These are phyloP conservation scores for Murraya koenigii DNA, from an alignment of 345 rosid genomes.

Conservation along the genomic window DNA sequence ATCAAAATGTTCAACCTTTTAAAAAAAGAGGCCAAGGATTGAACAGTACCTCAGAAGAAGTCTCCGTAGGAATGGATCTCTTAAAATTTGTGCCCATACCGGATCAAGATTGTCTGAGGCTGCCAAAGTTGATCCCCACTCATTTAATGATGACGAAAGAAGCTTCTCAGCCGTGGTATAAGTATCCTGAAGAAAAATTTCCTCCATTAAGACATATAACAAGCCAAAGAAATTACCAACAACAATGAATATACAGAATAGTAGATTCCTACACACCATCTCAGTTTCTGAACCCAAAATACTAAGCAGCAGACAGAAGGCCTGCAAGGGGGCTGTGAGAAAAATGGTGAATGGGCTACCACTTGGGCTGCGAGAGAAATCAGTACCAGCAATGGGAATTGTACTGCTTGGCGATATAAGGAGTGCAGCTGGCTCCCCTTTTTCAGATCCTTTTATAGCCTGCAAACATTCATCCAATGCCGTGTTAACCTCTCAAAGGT, in stretches of 20 bases:
- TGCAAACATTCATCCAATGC: constrained; percentile 23
- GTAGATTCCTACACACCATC: constrained; percentile 50
- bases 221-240: constrained; percentile 10
- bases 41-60: constrained; percentile 72
- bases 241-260: constrained; percentile 6
- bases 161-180: constrained; percentile 64
- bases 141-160: constrained; percentile 66
- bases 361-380: constrained; percentile 64
- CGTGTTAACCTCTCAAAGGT: constrained; percentile 2
- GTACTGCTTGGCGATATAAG: constrained; percentile 75
- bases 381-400: constrained; percentile 41
- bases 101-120: constrained; percentile 67
- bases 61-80: constrained; percentile 86
- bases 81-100: constrained; percentile 85
- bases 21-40: not conserved
- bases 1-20: not conserved
- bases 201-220: constrained; percentile 9
- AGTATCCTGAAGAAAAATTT: constrained; percentile 44
- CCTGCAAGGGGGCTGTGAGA: constrained; percentile 85
- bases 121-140: constrained; percentile 77
- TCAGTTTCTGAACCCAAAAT: constrained; percentile 67
- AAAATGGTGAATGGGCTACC: constrained; percentile 82
- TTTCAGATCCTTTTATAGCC: constrained; percentile 81
- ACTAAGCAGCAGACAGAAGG: constrained; percentile 77
- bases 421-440: constrained; percentile 94